These are phyloP conservation scores for Chenopodium quinoa DNA, from an alignment of 148 eudicot species.

Conservation along the genomic window DNA sequence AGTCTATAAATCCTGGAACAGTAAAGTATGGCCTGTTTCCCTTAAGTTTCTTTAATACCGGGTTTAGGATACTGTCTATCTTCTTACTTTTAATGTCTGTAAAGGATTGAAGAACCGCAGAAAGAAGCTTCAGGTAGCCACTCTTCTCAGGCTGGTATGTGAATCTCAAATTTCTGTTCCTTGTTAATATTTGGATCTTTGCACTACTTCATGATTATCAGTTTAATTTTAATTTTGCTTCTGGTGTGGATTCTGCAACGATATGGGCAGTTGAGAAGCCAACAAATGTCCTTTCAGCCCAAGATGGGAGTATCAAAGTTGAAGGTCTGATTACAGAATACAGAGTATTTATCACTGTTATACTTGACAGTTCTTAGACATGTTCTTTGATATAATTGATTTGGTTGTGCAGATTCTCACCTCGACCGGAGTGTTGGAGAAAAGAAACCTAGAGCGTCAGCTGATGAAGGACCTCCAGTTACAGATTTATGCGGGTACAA, in stretches of 20 bases:
- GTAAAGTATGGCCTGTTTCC: slow-evolving; percentile 52
- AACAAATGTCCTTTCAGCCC: slow-evolving; percentile 32
- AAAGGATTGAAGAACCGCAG: slow-evolving; percentile 71
- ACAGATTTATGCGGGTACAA: slow-evolving; percentile 72
- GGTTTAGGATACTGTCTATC: slow-evolving; percentile 16
- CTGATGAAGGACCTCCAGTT: slow-evolving; percentile 64
- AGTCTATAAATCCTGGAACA: slow-evolving; percentile 45
- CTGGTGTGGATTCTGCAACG: slow-evolving; percentile 39
- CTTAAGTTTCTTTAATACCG: not conserved
- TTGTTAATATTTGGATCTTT: not conserved
- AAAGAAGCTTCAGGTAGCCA: slow-evolving; percentile 51
- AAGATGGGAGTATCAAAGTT: slow-evolving; percentile 55
- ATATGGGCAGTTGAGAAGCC: slow-evolving; percentile 41
- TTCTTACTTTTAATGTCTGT: slow-evolving; percentile 25
- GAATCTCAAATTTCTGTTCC: not conserved
- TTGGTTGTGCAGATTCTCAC: slow-evolving; percentile 38
- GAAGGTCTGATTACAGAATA: slow-evolving; percentile 54
- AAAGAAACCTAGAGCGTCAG: slow-evolving; percentile 68
- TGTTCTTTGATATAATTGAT: not conserved
- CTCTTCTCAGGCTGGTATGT: slow-evolving; percentile 40
- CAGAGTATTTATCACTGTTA: not conserved
- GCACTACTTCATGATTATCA: not conserved
- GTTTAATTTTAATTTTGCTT: slow-evolving; percentile 29
- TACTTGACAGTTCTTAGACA: not conserved
- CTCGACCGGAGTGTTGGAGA: slow-evolving; percentile 86